Evolutionary conservation across 1,284 basidiomycete species (phyloP).

Genomic region (Ustilago xerochloae): DNA sequence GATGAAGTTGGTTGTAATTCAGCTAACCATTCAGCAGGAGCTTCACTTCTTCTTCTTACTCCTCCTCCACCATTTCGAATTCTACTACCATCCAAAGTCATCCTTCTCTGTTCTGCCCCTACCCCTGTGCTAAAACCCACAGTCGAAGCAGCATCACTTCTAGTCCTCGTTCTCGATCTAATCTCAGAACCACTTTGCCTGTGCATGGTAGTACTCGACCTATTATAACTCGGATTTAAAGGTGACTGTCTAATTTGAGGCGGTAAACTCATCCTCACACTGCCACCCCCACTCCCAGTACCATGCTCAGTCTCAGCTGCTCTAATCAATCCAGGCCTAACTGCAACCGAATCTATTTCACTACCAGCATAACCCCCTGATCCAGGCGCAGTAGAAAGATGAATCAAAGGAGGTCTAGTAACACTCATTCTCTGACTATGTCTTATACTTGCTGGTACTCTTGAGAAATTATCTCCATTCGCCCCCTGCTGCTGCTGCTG

Average conservation of each 20-base stretch:
- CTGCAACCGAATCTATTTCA: no score
- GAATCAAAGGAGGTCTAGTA: constrained; percentile 27
- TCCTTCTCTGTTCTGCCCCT: constrained; percentile 4
- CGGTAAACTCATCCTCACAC: constrained; percentile 23
- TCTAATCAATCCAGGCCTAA: not conserved
- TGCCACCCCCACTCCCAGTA: no score
- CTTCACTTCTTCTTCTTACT: constrained; percentile 41
- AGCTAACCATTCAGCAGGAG: constrained; percentile 32
- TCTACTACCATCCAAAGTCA: constrained; percentile 5
- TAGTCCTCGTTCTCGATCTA: constrained; percentile 9
- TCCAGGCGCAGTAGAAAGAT: constrained; percentile 32
- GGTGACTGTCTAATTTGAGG: constrained; percentile 28
- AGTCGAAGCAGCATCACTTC: constrained; percentile 25
- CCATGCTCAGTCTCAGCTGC: constrained; percentile 27
- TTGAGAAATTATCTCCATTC: not conserved
- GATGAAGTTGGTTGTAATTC: constrained; percentile 17
- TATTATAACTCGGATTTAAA: constrained; percentile 23
- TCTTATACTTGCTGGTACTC: constrained; percentile 23
- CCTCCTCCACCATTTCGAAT: no score
- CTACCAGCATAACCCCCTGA: not conserved
- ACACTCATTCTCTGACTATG: constrained; percentile 34
- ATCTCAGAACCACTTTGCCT: constrained; percentile 22
- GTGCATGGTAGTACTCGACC: no score
- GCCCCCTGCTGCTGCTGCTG: no score
- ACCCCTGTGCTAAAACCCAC: constrained; percentile 9